Evolutionary conservation across 345 rosid genomes (phyloP).

Genomic region (Camelina neglecta): DNA sequence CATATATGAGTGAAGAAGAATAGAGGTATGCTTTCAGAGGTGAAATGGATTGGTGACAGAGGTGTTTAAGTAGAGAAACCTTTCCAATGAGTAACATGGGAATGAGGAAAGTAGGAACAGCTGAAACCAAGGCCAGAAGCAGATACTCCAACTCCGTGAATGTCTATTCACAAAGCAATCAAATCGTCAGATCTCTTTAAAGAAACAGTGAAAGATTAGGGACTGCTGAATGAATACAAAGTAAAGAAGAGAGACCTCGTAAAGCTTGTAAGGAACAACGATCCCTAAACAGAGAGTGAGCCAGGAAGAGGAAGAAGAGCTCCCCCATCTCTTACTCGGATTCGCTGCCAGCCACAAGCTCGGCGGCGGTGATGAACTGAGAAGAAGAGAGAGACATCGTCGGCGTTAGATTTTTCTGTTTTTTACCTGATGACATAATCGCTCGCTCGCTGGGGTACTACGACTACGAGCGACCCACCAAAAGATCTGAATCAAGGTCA

Average conservation of each 20-base stretch:
- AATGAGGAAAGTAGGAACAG: conserved; percentile 77
- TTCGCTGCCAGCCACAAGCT: conserved; percentile 80
- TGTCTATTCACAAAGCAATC: conserved; percentile 50
- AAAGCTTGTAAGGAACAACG: conserved; percentile 86
- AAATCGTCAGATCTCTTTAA: neutral
- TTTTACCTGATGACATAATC: no score
- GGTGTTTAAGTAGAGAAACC: conserved; percentile 51
- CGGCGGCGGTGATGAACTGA: neutral
- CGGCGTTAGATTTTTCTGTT: no score
- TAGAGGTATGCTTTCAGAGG: neutral
- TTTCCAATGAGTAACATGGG: conserved; percentile 71
- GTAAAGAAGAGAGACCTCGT: conserved; percentile 60
- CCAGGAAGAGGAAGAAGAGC: conserved; percentile 89
- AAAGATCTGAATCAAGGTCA: no score
- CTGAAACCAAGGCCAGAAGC: conserved; percentile 77
- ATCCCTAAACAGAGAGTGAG: conserved; percentile 86
- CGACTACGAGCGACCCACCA: no score
- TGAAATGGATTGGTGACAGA: neutral
- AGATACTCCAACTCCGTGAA: conserved; percentile 92
- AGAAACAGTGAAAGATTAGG: no score
- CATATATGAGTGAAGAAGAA: neutral
- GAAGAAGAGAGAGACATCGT: neutral
- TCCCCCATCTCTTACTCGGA: conserved; percentile 98
- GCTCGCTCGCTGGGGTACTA: no score
- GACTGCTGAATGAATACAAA: no score